Base-by-base conservation (phyloP, 78 protist genomes). In the Creolimax fragrantissima region DNA sequence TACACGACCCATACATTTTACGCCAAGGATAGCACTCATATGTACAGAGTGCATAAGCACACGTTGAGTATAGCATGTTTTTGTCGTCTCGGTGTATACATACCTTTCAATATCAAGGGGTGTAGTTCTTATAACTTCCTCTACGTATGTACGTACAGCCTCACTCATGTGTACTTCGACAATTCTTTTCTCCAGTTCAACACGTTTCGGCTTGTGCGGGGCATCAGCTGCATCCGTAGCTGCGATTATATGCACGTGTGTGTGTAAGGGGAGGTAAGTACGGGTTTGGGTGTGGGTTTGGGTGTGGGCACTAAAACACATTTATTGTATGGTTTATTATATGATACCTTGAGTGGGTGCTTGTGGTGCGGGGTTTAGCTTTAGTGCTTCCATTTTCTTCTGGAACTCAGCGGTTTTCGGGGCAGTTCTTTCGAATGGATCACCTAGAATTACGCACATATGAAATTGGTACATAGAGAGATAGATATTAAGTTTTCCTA, bases 321-420 rank as follows among this genome's bases (percentile, higher is more conserved):
- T n/a, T n/a, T n/a, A n/a, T n/a, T n/a, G n/a, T n/a, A n/a, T n/a
- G n/a, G n/a, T n/a, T n/a, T n/a, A n/a, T n/a, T n/a, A n/a, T n/a
- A n/a, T n/a, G n/a, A 58, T 58, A 58, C 74, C 74, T 24, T 24
- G 74, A 24, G 11, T 24, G 39, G 11, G 39, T 6, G 6, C 37
- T 6, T 6, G 86, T 39, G 86, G 86, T 83, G 7, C 42, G 7
- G 86, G 86, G 6, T 36, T 32, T 5, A 83, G 6, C 7, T 24
- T 83, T 41, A 83, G 7, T 6, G 7, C 35, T 83, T 83, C 86
- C 86, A 83, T 83, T 83, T 83, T 83, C 86, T 83, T 83, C 35
- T 83, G 7, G 86, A 83, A 83, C 86, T 83, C 86, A 32, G 35
- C 86, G 6, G 86, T 83, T 6, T 83, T 83, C 35, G 86, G 86